Base-by-base conservation (phyloP, 139 green algal species). In the Volvox africanus region DNA sequence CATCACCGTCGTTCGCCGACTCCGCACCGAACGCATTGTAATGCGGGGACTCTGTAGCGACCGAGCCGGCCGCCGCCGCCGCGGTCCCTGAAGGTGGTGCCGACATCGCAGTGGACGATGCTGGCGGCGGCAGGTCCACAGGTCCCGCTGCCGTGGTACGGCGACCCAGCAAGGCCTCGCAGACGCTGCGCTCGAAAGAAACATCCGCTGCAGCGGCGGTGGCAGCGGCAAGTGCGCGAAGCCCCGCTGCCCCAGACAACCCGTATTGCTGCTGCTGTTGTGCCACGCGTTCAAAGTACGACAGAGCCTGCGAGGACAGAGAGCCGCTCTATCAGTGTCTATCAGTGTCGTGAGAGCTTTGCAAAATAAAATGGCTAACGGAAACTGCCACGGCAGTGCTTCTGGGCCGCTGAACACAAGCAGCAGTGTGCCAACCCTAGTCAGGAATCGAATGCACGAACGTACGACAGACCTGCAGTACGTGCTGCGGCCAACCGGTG, bases 401-500 rank as follows among this genome's bases (percentile, higher is more conserved):
- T n/a, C n/a, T n/a, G n/a, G n/a, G n/a, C n/a, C n/a, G n/a, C n/a
- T n/a, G n/a, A n/a, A n/a, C n/a, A n/a, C n/a, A n/a, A n/a, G n/a
- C n/a, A n/a, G n/a, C n/a, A n/a, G n/a, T n/a, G n/a, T n/a, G n/a
- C n/a, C n/a, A n/a, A n/a, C 44, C 5, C 5, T 55, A 9, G 9
- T 55, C 44, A 5, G 44, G 5, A 55, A 55, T 55, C 44, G 44
- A 55, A 55, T 55, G 44, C 24, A 12, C 67, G 24, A 12, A 75
- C 24, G 67, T 75, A 75, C 67, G 67, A 81, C 75, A 24, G 44
- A 89, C 85, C 85, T 91, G 87, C 87, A 91, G 87, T 55, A 91
- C 75, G 61, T 91, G 87, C n/a, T 92, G 88, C 20, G 88, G 88
- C 88, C 88, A 92, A 17, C 88, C 50, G 13, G 67, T 69, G 26